Evolutionary conservation across 495 filamentous ascomycete species (phyloP).

Genomic region (Podospora pseudoanserina): DNA sequence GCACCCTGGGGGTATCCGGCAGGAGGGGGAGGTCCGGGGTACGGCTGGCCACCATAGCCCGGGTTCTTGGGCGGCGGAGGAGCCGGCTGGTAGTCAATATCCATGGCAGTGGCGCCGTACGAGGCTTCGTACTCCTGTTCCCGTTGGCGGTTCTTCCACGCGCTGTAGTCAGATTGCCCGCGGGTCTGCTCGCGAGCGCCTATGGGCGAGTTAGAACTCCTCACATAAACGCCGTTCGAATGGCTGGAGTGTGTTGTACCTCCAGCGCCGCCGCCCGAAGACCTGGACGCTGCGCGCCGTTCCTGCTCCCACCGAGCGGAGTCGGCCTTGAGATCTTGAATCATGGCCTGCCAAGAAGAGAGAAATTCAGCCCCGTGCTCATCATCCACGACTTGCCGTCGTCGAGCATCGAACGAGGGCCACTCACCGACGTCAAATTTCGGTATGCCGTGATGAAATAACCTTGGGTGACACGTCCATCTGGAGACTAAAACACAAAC

Average conservation of each 20-base stretch:
- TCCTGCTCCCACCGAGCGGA: conserved; percentile 77
- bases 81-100: conserved; percentile 28
- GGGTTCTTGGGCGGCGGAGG: conserved; percentile 10
- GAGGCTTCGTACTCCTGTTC: conserved; percentile 20
- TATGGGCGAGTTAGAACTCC: conserved; percentile 56
- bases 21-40: conserved; percentile 21
- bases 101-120: conserved; percentile 28
- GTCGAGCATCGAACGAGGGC: neutral
- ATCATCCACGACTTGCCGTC: conserved; percentile 2
- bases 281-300: conserved; percentile 46
- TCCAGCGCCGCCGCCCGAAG: conserved; percentile 49
- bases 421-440: conserved; percentile 77
- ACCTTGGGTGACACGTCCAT: conserved; percentile 59
- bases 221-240: conserved; percentile 48
- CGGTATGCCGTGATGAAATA: conserved; percentile 87
- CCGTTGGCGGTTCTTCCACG: conserved; percentile 32
- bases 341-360: conserved; percentile 64
- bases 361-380: neutral
- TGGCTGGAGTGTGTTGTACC: conserved; percentile 56
- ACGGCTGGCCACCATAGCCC: conserved; percentile 18
- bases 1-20: conserved; percentile 20
- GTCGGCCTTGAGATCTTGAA: conserved; percentile 78
- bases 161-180: conserved; percentile 30
- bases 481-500: conserved; percentile 35
- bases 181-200: conserved; percentile 36